These are phyloP conservation scores for Penicillium sclerotigenum DNA, from an alignment of 2,329 filamentous ascomycete genomes.

Conservation along the genomic window DNA sequence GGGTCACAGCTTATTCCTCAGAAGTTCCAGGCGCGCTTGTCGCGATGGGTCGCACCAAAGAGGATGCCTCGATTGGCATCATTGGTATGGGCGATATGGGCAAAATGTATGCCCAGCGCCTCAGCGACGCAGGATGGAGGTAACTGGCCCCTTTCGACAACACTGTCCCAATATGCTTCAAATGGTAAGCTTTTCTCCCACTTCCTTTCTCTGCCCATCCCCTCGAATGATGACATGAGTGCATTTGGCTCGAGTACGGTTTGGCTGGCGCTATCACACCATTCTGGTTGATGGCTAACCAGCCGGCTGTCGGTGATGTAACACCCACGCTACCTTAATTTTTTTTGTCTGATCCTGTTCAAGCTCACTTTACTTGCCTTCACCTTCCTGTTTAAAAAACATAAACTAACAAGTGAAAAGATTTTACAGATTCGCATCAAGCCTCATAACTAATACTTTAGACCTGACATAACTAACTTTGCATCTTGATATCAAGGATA, in stretches of 20 bases:
- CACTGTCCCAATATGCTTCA: constrained; percentile 4
- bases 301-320: constrained; percentile 90
- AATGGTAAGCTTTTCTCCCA: constrained; percentile 17
- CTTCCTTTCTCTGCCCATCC: constrained; percentile 1
- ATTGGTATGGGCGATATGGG: constrained; percentile 99
- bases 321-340: constrained; percentile 96
- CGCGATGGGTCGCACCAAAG: constrained; percentile 48
- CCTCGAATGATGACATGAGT: constrained; percentile 96
- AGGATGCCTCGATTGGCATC: constrained; percentile 77
- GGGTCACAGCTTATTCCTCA: not conserved
- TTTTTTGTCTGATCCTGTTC: constrained; percentile 71
- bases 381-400: constrained; percentile 13
- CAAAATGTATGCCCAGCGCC: constrained; percentile 89
- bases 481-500: constrained; percentile 60
- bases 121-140: constrained; percentile 95
- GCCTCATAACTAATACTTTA: not conserved
- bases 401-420: constrained; percentile 25
- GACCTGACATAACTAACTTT: constrained; percentile 27
- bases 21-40: constrained; percentile 5
- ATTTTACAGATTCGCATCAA: constrained; percentile 13
- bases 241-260: constrained; percentile 99
- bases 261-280: constrained; percentile 60
- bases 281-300: constrained; percentile 67
- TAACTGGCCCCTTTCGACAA: constrained; percentile 49
- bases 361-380: constrained; percentile 11